Base-by-base conservation (phyloP, 192 early-diverging fungal genomes). In the Martensiomyces pterosporus region DNA sequence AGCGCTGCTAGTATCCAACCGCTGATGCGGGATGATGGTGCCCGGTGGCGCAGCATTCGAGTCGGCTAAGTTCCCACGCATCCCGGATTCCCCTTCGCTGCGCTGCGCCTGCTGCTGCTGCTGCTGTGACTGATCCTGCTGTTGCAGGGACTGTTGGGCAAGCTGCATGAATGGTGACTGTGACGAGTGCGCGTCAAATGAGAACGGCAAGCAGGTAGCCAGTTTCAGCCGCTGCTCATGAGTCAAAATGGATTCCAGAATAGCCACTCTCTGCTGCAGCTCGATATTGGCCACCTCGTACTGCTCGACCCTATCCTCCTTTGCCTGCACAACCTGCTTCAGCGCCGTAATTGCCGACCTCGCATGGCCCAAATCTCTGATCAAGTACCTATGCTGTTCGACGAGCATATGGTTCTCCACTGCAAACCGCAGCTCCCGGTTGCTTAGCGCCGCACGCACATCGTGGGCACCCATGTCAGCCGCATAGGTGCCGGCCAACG, bases 341-440 rank as follows among this genome's bases (percentile, higher is more conserved):
- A 72, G 40, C 7, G 68, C 68, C 2, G 57, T 27, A 13, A 72
- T 72, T 4, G 68, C 68, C 3, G 68, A 59, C 17, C 68, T 61
- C 2, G 68, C 68, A 33, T 72, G 68, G 5, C 68, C 68, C 14
- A 72, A 22, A 22, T 72, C 61, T 18, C 68, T 61, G 17, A 72
- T 72, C 52, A 72, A 15, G 36, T 60, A 72, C 13, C 61, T 40
- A 41, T 72, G 68, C 45, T 72, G 68, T 16, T 72, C 68, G n/a
- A 72, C 62, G 2, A 72, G 52, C 62, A 72, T 64, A 10, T 64
- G 62, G 49, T 72, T 72, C 22, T 72, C 68, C 8, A 72, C 57
- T 0, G 68, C 62, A 33, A 72, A 64, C 1, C 68, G 47, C 15
- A 72, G 53, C 41, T 72, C 68, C 8, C 68, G 61, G 52, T 50